phyloP scores from a whole-genome alignment of 176 grass and related monocot species.

The Aegilops tauschii region DNA sequence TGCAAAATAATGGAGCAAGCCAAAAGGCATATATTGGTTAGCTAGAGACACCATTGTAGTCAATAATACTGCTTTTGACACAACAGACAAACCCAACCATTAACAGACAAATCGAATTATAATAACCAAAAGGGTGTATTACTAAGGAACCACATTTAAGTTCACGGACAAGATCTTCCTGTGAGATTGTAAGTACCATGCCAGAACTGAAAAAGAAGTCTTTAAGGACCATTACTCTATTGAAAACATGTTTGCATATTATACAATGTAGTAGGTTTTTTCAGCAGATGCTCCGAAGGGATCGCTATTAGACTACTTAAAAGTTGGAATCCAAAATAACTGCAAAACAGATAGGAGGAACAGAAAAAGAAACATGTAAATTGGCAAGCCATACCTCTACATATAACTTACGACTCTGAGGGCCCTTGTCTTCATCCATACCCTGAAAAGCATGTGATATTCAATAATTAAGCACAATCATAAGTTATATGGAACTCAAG shows the following conservation, averaged over 20 bases:
- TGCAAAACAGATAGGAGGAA: neutral
- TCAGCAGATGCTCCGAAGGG: neutral
- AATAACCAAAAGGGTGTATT: constrained; percentile 7
- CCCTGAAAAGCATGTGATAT: constrained; percentile 38
- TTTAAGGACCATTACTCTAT: neutral
- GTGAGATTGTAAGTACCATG: neutral
- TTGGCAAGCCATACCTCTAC: constrained; percentile 51
- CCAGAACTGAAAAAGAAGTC: neutral
- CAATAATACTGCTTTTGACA: neutral
- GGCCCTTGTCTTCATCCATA: constrained; percentile 87
- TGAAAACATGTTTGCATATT: neutral
- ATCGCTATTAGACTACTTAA: neutral
- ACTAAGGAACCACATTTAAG: neutral
- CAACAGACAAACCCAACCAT: neutral
- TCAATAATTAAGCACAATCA: neutral
- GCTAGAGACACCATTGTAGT: neutral
- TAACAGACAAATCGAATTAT: neutral
- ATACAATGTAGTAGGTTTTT: neutral
- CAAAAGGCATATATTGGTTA: neutral
- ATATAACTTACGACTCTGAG: constrained; percentile 81
- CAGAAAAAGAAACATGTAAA: neutral
- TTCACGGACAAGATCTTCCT: neutral
- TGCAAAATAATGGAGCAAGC: neutral
- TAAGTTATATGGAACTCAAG: neutral
- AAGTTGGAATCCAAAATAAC: neutral